Percentiles rank a stretch among this genome's conserved stretches.
phyloP scores from a whole-genome alignment of 371 early-diverging fungal genomes.

The Quaeritorhiza haematococci region DNA sequence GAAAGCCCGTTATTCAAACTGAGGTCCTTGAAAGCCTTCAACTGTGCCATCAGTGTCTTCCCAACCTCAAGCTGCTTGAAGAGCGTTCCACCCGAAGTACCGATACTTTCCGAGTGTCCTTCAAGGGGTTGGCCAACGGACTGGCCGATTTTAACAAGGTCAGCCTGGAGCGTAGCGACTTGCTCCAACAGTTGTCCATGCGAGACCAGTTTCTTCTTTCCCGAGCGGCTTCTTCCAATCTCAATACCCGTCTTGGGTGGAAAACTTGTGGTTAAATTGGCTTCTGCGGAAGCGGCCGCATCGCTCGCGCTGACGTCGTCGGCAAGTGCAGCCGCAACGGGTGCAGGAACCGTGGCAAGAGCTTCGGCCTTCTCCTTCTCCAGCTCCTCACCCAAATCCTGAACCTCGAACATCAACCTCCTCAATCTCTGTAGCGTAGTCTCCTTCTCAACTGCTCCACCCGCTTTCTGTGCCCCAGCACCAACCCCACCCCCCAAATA shows the following conservation, averaged over 20 bases:
- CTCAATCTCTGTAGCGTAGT: constrained; percentile 70
- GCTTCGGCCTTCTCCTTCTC: constrained; percentile 36
- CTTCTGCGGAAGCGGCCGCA: constrained; percentile 7
- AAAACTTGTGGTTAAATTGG: neutral
- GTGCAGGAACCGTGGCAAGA: neutral
- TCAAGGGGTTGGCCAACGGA: constrained; percentile 2
- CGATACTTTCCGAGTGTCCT: constrained; percentile 32
- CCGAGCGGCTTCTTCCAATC: neutral
- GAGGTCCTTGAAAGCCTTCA: constrained; percentile 59
- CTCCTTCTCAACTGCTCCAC: too few relatives aligned
- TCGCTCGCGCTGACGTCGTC: constrained; percentile 13
- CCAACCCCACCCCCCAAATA: constrained; percentile 7
- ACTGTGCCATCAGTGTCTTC: constrained; percentile 58
- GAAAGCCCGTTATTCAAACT: too few relatives aligned
- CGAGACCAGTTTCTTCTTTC: constrained; percentile 23
- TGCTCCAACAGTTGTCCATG: constrained; percentile 61
- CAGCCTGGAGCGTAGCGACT: constrained; percentile 60
- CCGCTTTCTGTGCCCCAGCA: constrained; percentile 34
- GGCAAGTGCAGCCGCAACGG: neutral
- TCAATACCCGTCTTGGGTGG: neutral
- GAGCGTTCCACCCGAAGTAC: constrained; percentile 22
- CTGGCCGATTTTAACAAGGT: constrained; percentile 51
- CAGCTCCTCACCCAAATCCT: constrained; percentile 70
- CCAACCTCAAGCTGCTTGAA: constrained; percentile 51
- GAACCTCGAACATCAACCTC: constrained; percentile 75